Percentiles rank a stretch among this genome's conserved stretches.
These are phyloP conservation scores for Russula abietina DNA, from an alignment of 768 basidiomycete genomes.

Conservation along the genomic window DNA sequence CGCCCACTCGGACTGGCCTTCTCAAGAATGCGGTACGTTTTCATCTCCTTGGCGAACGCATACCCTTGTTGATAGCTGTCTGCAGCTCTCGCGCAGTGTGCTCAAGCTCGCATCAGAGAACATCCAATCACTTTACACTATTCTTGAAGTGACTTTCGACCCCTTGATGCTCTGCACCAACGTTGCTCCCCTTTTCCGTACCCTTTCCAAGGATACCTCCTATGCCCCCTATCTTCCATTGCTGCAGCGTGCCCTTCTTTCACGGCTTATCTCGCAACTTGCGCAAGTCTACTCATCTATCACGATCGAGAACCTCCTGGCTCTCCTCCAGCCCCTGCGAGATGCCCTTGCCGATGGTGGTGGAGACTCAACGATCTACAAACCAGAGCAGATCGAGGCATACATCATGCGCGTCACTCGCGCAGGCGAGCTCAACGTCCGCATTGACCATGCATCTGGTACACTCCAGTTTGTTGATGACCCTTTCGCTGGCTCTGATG, in stretches of 20 bases:
- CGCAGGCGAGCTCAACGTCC: slow-evolving; percentile 77
- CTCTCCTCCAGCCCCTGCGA: slow-evolving; percentile 71
- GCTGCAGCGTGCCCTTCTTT: slow-evolving; percentile 84
- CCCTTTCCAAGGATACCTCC: slow-evolving; percentile 47
- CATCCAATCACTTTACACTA: slow-evolving; percentile 75
- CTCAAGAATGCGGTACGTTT: slow-evolving; percentile 77
- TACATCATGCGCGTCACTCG: slow-evolving; percentile 92
- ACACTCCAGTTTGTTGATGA: slow-evolving; percentile 82
- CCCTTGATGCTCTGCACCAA: slow-evolving; percentile 77
- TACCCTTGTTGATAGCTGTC: slow-evolving; percentile 4
- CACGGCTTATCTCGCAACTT: slow-evolving; percentile 84
- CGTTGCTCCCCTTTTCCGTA: slow-evolving; percentile 70
- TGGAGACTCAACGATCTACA: slow-evolving; percentile 37
- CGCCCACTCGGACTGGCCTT: slow-evolving; percentile 82
- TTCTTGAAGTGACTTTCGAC: slow-evolving; percentile 90
- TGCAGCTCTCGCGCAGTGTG: slow-evolving; percentile 72
- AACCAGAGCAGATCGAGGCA: slow-evolving; percentile 77
- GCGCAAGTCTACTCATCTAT: slow-evolving; percentile 89
- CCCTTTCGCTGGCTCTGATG: slow-evolving; percentile 46
- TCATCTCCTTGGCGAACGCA: background rate
- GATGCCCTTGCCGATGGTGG: slow-evolving; percentile 45
- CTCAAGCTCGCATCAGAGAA: slow-evolving; percentile 69
- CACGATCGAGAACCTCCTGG: slow-evolving; percentile 68
- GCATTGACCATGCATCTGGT: slow-evolving; percentile 83
- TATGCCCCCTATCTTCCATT: slow-evolving; percentile 85